A percentile compares a stretch with the other conserved stretches of the same genome.
Conservation (phyloP, 176 grass and related monocot species). For the Elymus sibiricus region DNA sequence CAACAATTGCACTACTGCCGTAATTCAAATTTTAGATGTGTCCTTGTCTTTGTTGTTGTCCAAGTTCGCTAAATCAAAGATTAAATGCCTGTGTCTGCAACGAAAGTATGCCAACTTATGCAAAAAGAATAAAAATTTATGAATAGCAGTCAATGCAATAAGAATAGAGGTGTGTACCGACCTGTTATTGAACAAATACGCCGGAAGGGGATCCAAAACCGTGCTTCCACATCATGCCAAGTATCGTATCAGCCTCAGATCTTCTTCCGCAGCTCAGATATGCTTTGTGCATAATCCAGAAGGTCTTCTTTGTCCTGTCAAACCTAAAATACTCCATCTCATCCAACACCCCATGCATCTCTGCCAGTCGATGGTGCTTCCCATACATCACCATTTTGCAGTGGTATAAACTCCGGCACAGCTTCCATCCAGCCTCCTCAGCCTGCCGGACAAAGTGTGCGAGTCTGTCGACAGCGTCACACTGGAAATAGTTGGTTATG, state of each 20-base stretch:
- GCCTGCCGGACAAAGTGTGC: constrained; percentile 53
- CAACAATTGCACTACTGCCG: not conserved
- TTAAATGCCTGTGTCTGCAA: not conserved
- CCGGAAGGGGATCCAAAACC: constrained; percentile 35
- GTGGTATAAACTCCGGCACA: constrained; percentile 84
- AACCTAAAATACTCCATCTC: constrained; percentile 73
- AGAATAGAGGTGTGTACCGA: constrained; percentile 25
- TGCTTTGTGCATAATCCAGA: constrained; percentile 83
- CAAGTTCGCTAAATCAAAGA: not conserved
- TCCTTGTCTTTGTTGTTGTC: not conserved
- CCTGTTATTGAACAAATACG: constrained; percentile 33
- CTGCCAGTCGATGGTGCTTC: constrained; percentile 44
- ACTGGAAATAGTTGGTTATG: constrained; percentile 61
- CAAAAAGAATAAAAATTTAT: constrained; percentile 10
- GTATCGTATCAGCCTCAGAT: constrained; percentile 52
- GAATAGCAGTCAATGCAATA: not conserved
- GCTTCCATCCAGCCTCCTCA: constrained; percentile 69
- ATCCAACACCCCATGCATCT: constrained; percentile 79
- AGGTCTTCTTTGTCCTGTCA: constrained; percentile 78
- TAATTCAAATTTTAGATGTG: not conserved
- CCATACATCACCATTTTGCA: constrained; percentile 98
- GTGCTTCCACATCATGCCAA: constrained; percentile 82
- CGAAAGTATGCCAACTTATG: not conserved
- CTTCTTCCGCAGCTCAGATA: constrained; percentile 48
- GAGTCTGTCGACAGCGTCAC: constrained; percentile 57